Evolutionary conservation across 202 grass and related monocot genomes (phyloP).

Genomic region (Carex sylvatica): DNA sequence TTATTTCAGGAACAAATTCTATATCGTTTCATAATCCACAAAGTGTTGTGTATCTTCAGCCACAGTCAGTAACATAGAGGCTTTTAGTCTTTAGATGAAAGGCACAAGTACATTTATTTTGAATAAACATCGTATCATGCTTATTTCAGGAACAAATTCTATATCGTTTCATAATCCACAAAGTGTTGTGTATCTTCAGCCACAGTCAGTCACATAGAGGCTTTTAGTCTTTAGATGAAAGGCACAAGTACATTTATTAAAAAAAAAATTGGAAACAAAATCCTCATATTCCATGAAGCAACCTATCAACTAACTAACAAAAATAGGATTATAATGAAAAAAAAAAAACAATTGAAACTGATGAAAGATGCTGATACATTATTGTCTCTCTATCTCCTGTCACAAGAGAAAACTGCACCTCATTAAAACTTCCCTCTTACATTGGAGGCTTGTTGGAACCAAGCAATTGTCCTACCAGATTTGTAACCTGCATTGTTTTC

Average conservation of each 20-base stretch:
- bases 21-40: slow-evolving; percentile 17
- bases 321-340: not conserved
- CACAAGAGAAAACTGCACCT: not conserved
- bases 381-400: slow-evolving; percentile 12
- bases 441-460: slow-evolving; percentile 64
- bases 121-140: slow-evolving; percentile 8
- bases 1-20: not conserved
- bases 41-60: slow-evolving; percentile 10
- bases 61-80: no score
- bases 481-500: slow-evolving; percentile 59
- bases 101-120: slow-evolving; percentile 9
- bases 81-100: not conserved
- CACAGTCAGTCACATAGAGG: no score
- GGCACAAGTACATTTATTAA: not conserved
- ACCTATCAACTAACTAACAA: not conserved
- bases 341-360: not conserved
- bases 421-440: slow-evolving; percentile 34
- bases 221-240: not conserved
- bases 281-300: slow-evolving; percentile 4
- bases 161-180: slow-evolving; percentile 17
- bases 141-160: not conserved
- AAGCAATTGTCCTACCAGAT: slow-evolving; percentile 81
- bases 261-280: slow-evolving; percentile 7
- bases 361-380: not conserved
- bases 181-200: slow-evolving; percentile 10